Percentiles rank a stretch among this genome's conserved stretches.
phyloP scores from a whole-genome alignment of 2,329 filamentous ascomycete species.

The Fusarium kyushuense region DNA sequence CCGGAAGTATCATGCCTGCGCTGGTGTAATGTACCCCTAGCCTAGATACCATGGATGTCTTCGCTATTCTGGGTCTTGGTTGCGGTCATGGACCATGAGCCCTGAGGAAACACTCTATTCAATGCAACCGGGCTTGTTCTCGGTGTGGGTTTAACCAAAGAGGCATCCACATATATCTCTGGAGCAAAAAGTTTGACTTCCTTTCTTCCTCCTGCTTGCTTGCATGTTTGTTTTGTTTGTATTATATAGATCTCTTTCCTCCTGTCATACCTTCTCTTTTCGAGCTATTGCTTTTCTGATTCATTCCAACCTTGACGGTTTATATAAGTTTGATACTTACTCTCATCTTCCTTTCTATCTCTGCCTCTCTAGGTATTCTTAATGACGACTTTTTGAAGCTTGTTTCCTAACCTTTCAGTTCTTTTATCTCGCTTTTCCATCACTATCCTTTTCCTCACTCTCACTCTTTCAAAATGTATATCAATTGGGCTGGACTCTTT shows the following conservation, averaged over 20 bases:
- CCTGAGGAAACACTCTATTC: constrained; percentile 39
- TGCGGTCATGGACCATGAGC: constrained; percentile 21
- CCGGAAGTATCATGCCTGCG: constrained; percentile 31
- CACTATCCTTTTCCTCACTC: not conserved
- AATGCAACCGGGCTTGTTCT: constrained; percentile 18
- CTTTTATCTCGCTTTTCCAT: not conserved
- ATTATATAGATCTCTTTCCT: constrained; percentile 40
- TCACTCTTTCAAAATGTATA: constrained; percentile 38
- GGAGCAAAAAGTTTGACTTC: constrained; percentile 23
- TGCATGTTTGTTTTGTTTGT: constrained; percentile 18
- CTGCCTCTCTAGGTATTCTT: not conserved
- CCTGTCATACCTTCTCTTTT: constrained; percentile 6
- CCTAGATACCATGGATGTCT: constrained; percentile 24
- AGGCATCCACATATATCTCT: constrained; percentile 27
- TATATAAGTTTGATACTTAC: constrained; percentile 19
- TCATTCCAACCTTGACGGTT: constrained; percentile 19
- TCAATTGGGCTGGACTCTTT: constrained; percentile 43
- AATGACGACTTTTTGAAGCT: constrained; percentile 21
- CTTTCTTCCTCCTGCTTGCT: not conserved
- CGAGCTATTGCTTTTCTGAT: constrained; percentile 33
- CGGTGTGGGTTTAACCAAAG: constrained; percentile 40
- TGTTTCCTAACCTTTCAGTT: not conserved
- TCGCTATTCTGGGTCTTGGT: constrained; percentile 28
- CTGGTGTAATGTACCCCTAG: constrained; percentile 36
- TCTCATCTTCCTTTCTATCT: not conserved